These are phyloP conservation scores for Flaveria brownii DNA, from an alignment of 129 eudicot genomes.

Conservation along the genomic window DNA sequence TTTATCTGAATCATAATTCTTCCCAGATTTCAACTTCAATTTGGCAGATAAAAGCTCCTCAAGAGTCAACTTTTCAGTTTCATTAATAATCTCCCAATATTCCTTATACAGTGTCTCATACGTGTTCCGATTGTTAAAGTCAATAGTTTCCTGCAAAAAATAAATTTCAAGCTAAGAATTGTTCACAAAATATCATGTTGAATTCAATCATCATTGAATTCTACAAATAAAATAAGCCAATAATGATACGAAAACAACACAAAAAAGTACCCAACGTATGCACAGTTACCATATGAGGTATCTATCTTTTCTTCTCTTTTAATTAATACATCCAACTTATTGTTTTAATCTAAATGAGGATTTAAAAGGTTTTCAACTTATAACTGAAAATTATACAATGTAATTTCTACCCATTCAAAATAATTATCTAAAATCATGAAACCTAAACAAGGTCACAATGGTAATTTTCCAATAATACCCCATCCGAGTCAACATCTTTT, in stretches of 20 bases:
- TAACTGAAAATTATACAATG: not conserved
- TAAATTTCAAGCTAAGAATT: conserved; percentile 5
- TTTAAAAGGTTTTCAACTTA: not conserved
- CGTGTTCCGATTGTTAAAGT: conserved; percentile 61
- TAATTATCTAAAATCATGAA: not conserved
- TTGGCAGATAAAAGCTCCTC: conserved; percentile 45
- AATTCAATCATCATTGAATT: not conserved
- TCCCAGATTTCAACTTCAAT: conserved; percentile 30
- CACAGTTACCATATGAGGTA: not conserved
- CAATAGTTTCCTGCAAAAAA: conserved; percentile 60
- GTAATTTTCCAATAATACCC: conserved; percentile 49
- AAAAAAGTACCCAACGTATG: not conserved
- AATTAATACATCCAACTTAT: not conserved
- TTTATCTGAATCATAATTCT: conserved; percentile 44
- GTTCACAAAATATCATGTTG: not conserved
- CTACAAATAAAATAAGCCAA: not conserved
- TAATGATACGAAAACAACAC: not conserved
- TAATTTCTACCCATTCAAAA: not conserved
- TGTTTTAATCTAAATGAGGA: not conserved
- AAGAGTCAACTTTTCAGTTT: conserved; percentile 50
- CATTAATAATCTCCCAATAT: conserved; percentile 66
- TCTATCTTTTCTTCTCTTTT: too few relatives aligned
- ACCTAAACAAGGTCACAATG: not conserved
- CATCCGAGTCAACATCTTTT: conserved; percentile 67
- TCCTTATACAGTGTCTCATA: conserved; percentile 77